These are phyloP conservation scores for Paracoccidioides lutzii DNA, from an alignment of 2,329 filamentous ascomycete species.

Conservation along the genomic window DNA sequence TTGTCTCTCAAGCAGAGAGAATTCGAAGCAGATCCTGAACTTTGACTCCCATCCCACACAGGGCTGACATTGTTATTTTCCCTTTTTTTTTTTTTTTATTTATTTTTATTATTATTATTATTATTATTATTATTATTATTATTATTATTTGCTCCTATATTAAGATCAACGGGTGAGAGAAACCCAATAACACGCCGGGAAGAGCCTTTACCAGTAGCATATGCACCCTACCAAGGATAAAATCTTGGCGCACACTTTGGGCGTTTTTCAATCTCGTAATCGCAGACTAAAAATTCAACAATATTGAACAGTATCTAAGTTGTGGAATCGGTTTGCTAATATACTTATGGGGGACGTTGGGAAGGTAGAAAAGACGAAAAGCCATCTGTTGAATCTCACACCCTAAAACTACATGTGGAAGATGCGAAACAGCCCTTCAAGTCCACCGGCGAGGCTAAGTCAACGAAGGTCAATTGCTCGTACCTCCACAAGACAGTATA, in stretches of 20 bases:
- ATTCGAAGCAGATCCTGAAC: neutral
- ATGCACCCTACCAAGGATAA: neutral
- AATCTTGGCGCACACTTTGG: too few species aligned
- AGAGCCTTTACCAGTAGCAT: neutral
- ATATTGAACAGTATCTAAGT: neutral
- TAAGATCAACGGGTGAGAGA: neutral
- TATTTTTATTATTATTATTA: too few species aligned
- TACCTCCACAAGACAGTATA: too few species aligned
- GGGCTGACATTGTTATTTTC: neutral
- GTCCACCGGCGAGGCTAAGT: too few species aligned
- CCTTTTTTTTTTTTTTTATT: too few species aligned
- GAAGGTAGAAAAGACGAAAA: neutral
- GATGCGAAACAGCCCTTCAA: neutral
- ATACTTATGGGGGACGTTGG: neutral
- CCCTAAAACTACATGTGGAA: neutral
- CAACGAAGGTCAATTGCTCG: neutral
- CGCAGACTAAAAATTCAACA: neutral
- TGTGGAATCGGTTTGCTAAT: neutral
- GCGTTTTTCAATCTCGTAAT: neutral
- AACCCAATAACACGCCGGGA: neutral
- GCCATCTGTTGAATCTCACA: neutral
- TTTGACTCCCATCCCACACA: neutral
- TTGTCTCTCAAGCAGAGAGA: conserved; percentile 1
- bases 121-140: too few species aligned
- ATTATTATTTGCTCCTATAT: neutral